Percentiles rank a stretch among this genome's conserved stretches.
Conservation (phyloP, 2,329 filamentous ascomycete genomes). For the Xylariaceae sp. region DNA sequence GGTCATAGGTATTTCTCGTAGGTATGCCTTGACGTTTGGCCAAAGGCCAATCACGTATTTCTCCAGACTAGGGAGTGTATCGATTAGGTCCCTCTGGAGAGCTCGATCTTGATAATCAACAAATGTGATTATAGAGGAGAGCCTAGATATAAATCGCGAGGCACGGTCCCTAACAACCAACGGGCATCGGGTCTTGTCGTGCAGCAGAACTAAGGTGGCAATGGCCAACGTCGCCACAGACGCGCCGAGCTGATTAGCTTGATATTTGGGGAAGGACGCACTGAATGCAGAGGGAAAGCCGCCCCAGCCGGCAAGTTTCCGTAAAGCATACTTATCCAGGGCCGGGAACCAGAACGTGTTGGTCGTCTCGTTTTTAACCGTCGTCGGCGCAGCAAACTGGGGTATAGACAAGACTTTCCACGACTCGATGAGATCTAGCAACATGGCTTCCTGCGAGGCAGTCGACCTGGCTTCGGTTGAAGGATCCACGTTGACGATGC, state of each 20-base stretch:
- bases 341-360: constrained; percentile 33
- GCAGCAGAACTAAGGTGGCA: constrained; percentile 38
- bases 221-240: constrained; percentile 36
- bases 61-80: constrained; percentile 23
- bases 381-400: constrained; percentile 12
- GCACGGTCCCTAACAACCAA: constrained; percentile 20
- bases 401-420: constrained; percentile 40
- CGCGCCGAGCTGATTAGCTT: constrained; percentile 22
- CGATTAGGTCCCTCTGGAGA: constrained; percentile 18
- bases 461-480: constrained; percentile 27
- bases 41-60: constrained; percentile 30
- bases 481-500: constrained; percentile 27
- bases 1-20: constrained; percentile 13
- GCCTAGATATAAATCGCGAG: constrained; percentile 26
- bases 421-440: constrained; percentile 39
- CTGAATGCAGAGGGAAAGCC: constrained; percentile 33
- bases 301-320: constrained; percentile 19
- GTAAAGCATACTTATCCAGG: constrained; percentile 23
- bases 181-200: constrained; percentile 31
- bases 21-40: constrained; percentile 24
- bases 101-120: constrained; percentile 20
- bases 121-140: constrained; percentile 26
- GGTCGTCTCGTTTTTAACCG: constrained; percentile 19
- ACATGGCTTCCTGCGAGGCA: constrained; percentile 31
- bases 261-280: constrained; percentile 36